phyloP scores from a whole-genome alignment of 1,139 yeast species.

The Candida labiduridarum region DNA sequence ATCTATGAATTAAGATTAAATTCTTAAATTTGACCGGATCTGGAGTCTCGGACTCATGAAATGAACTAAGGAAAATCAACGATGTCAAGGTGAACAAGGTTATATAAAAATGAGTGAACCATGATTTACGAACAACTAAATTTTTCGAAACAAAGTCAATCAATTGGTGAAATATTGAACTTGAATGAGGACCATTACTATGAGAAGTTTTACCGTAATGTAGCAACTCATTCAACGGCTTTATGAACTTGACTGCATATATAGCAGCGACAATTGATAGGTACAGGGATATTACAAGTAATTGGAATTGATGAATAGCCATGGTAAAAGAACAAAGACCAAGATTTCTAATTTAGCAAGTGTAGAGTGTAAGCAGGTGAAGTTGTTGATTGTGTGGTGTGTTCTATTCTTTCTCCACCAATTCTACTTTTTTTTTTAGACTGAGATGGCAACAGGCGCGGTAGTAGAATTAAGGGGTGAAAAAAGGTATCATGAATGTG shows the following conservation, averaged over 20 bases:
- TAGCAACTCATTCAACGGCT: conserved; percentile 19
- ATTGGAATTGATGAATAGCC: conserved; percentile 3
- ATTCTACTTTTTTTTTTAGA: not conserved
- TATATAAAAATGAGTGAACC: conserved; percentile 52
- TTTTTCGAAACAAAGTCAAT: conserved; percentile 11
- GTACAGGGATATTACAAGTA: conserved; percentile 2
- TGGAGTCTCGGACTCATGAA: conserved; percentile 7
- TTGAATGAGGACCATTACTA: not conserved
- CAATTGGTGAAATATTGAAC: conserved; percentile 4
- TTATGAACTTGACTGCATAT: conserved; percentile 16
- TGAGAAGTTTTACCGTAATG: conserved; percentile 23
- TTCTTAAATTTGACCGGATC: conserved; percentile 18
- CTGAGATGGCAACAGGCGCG: not conserved
- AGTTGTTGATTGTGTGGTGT: too few relatives aligned
- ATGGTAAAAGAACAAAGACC: not conserved
- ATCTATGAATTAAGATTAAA: conserved; percentile 17
- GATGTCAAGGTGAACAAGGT: conserved; percentile 23
- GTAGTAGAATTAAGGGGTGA: not conserved
- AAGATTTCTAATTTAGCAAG: too few relatives aligned
- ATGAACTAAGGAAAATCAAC: conserved; percentile 9
- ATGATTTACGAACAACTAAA: conserved; percentile 49
- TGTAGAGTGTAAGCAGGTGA: not conserved
- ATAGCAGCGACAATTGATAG: conserved; percentile 11
- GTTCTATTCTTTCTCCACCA: too few relatives aligned
- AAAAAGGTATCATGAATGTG: not conserved